phyloP scores from a whole-genome alignment of 2,329 filamentous ascomycete genomes.

The Periconia macrospinosa region DNA sequence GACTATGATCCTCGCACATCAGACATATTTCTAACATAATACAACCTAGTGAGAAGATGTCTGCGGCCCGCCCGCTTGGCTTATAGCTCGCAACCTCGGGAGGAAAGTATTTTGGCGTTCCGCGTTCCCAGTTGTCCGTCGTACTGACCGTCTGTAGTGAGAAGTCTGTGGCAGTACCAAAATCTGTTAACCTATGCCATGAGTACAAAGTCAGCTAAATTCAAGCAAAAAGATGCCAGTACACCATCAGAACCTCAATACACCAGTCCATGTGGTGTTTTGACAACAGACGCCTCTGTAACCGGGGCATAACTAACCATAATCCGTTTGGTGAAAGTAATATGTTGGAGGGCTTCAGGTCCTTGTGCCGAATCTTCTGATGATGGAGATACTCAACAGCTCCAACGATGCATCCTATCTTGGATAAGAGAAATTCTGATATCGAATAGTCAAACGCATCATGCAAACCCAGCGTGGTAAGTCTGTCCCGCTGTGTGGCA shows the following conservation, averaged over 20 bases:
- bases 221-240: no score
- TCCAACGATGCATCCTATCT: constrained; percentile 17
- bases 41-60: constrained; percentile 27
- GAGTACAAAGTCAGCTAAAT: no score
- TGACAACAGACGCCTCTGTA: no score
- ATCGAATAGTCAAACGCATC: not conserved
- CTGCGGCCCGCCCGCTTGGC: constrained; percentile 16
- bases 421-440: not conserved
- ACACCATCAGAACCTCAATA: no score
- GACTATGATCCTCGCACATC: not conserved
- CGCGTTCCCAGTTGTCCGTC: constrained; percentile 21
- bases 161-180: constrained; percentile 25
- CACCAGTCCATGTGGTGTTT: no score
- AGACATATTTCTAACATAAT: constrained; percentile 17
- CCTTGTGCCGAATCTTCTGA: constrained; percentile 23
- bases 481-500: not conserved
- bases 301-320: constrained; percentile 2
- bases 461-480: not conserved
- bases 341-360: constrained; percentile 25
- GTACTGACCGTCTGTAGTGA: constrained; percentile 16
- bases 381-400: constrained; percentile 24
- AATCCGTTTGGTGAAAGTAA: constrained; percentile 14
- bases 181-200: constrained; percentile 16
- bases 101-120: constrained; percentile 25
- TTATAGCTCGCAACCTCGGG: constrained; percentile 19